Base-by-base conservation (phyloP, 805 yeast species). In the Trichomonascus vanleenenianus region DNA sequence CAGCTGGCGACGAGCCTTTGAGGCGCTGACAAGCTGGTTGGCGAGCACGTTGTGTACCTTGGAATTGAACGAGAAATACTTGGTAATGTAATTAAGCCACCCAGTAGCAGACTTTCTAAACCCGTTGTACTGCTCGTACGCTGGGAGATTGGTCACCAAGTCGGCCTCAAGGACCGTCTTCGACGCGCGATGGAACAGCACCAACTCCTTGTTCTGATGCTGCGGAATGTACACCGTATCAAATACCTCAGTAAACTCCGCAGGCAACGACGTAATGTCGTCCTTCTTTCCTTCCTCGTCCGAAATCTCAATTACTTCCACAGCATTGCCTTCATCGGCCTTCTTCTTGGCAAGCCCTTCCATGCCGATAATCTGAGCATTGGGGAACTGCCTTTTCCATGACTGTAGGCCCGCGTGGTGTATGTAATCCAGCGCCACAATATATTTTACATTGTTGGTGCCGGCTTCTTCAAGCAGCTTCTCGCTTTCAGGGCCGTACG, bases 321-420 rank as follows among this genome's bases (percentile, higher is more conserved):
- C 35, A 2, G 64, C 62, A 9, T 71, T 62, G 14, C 68, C 68
- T 19, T 42, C 50, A 3, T 35, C 19, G 11, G 40, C 22, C 40
- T 59, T 18, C 59, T 49, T 50, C 27, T 38, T 39, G 11, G 43
- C 43, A 30, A 57, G 47, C 8, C 52, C 69, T 33, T 70, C 77
- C 63, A 75, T 70, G 4, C 81, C 85, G 49, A 81, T 69, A 22
- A 81, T 59, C 54, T 74, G 71, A 41, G 76, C 60, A 2, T 66
- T 55, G 2, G 85, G 84, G 57, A 65, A 71, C 44, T 63, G 60
- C 15, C 67, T 64, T 56, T 75, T 73, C 62, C 80, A 74, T 11
- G 74, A 71, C 20, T 61, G 56, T 10, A 80, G 75, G 2, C 82
- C 84, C 76, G 81, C 63, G 1, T 83, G 78, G 56, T 82, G 88